Percentiles rank a stretch among this genome's conserved stretches.
These are phyloP conservation scores for Phalaenopsis hybrid DNA, from an alignment of 116 monocot species.

Conservation along the genomic window DNA sequence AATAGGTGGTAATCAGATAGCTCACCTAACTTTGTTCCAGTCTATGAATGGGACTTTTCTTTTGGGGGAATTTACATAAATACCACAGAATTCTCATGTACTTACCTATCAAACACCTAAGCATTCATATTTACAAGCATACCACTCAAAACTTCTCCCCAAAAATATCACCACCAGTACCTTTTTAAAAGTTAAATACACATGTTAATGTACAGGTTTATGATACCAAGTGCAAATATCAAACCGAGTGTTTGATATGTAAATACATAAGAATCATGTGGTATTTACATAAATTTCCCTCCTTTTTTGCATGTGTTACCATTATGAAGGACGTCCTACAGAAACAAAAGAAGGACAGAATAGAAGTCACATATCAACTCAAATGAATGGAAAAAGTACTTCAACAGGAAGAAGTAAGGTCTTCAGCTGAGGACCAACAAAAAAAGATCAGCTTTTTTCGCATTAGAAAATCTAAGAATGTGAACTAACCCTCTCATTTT, in stretches of 20 bases:
- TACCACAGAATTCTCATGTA: no score
- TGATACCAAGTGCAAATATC: no score
- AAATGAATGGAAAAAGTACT: not conserved
- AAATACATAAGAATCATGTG: no score
- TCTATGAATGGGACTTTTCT: not conserved
- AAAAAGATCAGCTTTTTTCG: not conserved
- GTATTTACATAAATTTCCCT: no score
- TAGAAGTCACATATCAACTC: not conserved
- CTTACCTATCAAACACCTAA: no score
- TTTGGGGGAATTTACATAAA: not conserved
- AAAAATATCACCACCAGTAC: no score
- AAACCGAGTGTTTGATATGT: no score
- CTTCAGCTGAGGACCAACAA: not conserved
- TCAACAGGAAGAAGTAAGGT: not conserved
- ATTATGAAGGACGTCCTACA: not conserved
- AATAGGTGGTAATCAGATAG: conserved; percentile 5
- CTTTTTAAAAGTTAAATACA: no score
- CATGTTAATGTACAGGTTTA: no score
- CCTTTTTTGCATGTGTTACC: not conserved
- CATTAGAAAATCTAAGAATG: not conserved
- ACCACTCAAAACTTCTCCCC: no score
- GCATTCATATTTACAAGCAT: no score
- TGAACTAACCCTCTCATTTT: not conserved
- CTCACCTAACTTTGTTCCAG: conserved; percentile 1
- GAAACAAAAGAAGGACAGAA: not conserved